Evolutionary conservation across 352 stramenopile genomes (phyloP).

Genomic region (Globisporangium mamillatum): DNA sequence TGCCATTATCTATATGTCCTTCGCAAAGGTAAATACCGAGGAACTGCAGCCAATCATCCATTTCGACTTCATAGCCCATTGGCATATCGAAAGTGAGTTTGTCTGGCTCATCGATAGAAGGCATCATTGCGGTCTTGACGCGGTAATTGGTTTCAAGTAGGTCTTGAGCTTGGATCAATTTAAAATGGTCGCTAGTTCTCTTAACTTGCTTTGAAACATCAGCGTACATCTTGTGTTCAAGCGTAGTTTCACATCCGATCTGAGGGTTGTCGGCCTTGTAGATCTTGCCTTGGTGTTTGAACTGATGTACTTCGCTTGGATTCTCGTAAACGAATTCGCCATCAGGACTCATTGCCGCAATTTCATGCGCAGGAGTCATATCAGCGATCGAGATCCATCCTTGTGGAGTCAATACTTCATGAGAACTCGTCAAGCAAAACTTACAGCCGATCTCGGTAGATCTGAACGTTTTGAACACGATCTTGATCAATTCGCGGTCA

Average conservation of each 20-base stretch:
- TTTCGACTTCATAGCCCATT: not conserved
- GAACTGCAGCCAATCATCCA: not conserved
- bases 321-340: not conserved
- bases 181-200: not conserved
- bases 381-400: not conserved
- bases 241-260: not conserved
- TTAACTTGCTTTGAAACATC: not conserved
- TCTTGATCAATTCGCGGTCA: constrained; percentile 17
- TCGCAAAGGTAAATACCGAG: not conserved
- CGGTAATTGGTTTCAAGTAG: not conserved
- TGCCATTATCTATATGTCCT: not conserved
- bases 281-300: not conserved
- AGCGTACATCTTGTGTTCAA: not conserved
- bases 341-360: not conserved
- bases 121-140: not conserved
- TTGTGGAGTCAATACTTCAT: not conserved
- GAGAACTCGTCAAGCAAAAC: not conserved
- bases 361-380: not conserved
- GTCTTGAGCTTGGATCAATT: not conserved
- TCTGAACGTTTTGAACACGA: constrained; percentile 20
- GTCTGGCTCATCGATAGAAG: not conserved
- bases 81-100: not conserved
- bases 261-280: not conserved
- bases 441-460: constrained; percentile 16
- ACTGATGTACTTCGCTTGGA: not conserved